These are phyloP conservation scores for Taphrina pruni DNA, from an alignment of 1,139 yeast genomes.

Conservation along the genomic window DNA sequence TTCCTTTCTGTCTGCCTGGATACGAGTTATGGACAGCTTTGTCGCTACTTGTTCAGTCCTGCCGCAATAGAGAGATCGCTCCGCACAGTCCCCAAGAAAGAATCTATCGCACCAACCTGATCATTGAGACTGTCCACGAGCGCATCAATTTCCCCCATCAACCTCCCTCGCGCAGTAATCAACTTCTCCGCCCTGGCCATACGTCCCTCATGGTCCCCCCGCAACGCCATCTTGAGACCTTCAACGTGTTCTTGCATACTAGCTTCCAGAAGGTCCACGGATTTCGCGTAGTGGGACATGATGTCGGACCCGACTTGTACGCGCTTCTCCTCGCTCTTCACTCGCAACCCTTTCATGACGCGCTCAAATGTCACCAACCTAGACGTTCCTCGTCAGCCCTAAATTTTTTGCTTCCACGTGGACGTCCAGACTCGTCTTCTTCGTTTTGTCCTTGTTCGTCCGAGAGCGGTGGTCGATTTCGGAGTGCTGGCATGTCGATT, in stretches of 20 bases:
- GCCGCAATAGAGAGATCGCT: background rate
- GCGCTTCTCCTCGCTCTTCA: conserved; percentile 3
- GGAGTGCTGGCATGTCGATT: background rate
- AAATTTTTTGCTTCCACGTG: too few species aligned
- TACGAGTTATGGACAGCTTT: too few species aligned
- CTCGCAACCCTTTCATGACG: background rate
- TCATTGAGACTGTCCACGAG: background rate
- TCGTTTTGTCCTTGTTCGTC: background rate
- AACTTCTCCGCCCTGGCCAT: background rate
- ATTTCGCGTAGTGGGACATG: background rate
- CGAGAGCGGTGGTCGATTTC: background rate
- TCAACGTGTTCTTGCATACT: background rate
- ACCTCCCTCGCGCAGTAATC: background rate
- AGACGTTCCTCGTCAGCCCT: background rate
- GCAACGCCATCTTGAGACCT: background rate
- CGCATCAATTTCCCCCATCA: conserved; percentile 3
- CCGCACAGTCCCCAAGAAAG: background rate
- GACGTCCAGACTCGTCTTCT: conserved; percentile 7
- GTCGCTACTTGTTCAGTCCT: background rate
- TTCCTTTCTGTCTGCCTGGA: too few species aligned
- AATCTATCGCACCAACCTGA: background rate
- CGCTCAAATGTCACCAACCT: conserved; percentile 15
- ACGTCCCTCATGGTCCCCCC: background rate
- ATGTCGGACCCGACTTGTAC: conserved; percentile 1
- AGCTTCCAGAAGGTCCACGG: background rate